A percentile compares a stretch with the other conserved stretches of the same genome.
Conservation (phyloP, 768 basidiomycete species). For the Lentinula detonsa region DNA sequence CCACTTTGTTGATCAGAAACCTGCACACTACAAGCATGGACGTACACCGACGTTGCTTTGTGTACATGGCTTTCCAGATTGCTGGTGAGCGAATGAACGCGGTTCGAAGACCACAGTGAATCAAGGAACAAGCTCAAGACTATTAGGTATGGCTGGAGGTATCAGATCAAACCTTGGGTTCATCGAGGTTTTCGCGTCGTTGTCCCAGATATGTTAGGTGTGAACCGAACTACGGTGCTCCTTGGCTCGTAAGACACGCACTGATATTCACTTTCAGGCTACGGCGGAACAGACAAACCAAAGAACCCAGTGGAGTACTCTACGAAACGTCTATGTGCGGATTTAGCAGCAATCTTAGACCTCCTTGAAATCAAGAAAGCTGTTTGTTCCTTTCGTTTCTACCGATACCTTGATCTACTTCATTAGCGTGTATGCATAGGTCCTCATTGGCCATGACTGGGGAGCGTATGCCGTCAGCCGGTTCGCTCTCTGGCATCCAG, state of each 20-base stretch:
- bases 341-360: slow-evolving; percentile 64
- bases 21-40: slow-evolving; percentile 32
- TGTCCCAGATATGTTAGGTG: slow-evolving; percentile 44
- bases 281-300: slow-evolving; percentile 61
- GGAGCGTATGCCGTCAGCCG: slow-evolving; percentile 58
- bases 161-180: slow-evolving; percentile 71
- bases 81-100: slow-evolving; percentile 23
- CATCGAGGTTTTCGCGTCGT: slow-evolving; percentile 56
- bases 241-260: slow-evolving; percentile 18
- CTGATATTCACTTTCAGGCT: slow-evolving; percentile 31
- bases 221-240: background rate
- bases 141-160: slow-evolving; percentile 65
- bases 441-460: slow-evolving; percentile 81
- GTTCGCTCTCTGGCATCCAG: slow-evolving; percentile 70
- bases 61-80: slow-evolving; percentile 78
- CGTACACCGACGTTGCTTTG: slow-evolving; percentile 54
- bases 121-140: background rate
- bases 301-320: slow-evolving; percentile 48
- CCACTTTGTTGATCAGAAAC: slow-evolving; percentile 70
- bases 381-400: slow-evolving; percentile 29
- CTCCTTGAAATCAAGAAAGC: slow-evolving; percentile 43
- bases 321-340: slow-evolving; percentile 51
- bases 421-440: slow-evolving; percentile 22
- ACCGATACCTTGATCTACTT: background rate
- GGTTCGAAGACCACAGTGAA: background rate